Evolutionary conservation across 441 rosid species (phyloP).

Genomic region (Mallotus repandus): DNA sequence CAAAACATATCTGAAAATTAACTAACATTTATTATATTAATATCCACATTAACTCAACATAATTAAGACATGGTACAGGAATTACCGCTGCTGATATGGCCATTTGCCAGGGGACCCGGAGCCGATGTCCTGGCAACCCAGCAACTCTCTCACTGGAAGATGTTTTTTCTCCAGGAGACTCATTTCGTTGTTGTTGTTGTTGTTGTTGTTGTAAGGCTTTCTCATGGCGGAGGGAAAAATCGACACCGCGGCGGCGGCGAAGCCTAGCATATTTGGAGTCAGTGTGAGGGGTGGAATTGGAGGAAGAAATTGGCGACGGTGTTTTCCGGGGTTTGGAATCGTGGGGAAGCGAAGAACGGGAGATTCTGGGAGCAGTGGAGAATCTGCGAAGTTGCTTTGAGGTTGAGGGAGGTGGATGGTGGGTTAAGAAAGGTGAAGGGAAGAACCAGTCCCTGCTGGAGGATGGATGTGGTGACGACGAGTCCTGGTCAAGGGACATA

Average conservation of each 20-base stretch:
- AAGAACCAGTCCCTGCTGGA: constrained; percentile 61
- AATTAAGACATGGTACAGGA: neutral
- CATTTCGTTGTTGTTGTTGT: constrained; percentile 23
- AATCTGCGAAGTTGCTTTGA: constrained; percentile 38
- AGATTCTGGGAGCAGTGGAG: constrained; percentile 33
- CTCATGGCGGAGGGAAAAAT: constrained; percentile 21
- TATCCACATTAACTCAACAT: neutral
- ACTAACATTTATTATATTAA: neutral
- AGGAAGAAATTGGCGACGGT: constrained; percentile 26
- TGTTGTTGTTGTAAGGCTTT: constrained; percentile 2
- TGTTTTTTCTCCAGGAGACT: constrained; percentile 20
- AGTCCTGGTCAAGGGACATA: constrained; percentile 43
- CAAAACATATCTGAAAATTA: neutral
- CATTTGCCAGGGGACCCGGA: constrained; percentile 42
- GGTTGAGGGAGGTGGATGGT: constrained; percentile 22
- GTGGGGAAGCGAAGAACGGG: constrained; percentile 19
- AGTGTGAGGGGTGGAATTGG: constrained; percentile 19
- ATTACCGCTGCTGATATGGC: constrained; percentile 39
- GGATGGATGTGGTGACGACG: constrained; percentile 24
- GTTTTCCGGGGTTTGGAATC: constrained; percentile 21
- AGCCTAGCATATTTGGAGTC: constrained; percentile 30
- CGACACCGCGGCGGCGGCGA: constrained; percentile 43
- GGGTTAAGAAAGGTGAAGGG: constrained; percentile 57
- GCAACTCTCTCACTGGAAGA: neutral
- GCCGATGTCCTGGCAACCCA: constrained; percentile 20